Conservation (phyloP, 2,329 filamentous ascomycete genomes). For the Cercospora citrullina region DNA sequence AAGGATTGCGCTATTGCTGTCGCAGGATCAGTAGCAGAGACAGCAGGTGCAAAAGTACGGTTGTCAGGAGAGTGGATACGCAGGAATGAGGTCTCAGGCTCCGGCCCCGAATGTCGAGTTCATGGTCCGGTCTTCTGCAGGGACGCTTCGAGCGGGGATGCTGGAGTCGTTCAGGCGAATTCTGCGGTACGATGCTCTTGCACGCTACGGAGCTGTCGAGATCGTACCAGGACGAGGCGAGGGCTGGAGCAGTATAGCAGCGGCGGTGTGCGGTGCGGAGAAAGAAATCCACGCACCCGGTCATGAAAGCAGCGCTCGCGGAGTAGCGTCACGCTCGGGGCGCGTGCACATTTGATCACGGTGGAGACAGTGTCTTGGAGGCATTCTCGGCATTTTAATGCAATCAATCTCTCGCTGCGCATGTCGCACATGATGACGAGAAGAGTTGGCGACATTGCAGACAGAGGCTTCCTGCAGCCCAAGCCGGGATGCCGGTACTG, state of each 20-base stretch:
- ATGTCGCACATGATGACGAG: background rate
- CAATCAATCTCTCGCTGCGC: background rate
- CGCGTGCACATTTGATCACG: background rate
- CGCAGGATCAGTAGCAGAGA: background rate
- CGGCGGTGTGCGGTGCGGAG: background rate
- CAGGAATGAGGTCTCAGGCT: slow-evolving; percentile 1
- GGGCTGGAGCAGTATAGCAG: background rate
- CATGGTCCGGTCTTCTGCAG: background rate
- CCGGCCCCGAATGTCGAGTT: background rate
- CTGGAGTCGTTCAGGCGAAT: background rate
- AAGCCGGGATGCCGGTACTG: background rate
- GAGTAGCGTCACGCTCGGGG: background rate
- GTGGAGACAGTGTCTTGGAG: background rate
- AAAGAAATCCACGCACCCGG: background rate
- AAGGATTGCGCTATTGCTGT: background rate
- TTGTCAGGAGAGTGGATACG: slow-evolving; percentile 3
- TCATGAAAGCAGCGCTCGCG: background rate
- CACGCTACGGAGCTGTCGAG: background rate
- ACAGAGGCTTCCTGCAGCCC: background rate
- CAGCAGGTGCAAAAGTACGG: background rate
- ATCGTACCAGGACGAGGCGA: background rate
- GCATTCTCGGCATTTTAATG: background rate
- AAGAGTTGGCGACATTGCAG: background rate
- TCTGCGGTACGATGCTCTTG: background rate
- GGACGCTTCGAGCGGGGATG: background rate